Evolutionary conservation across 2,329 filamentous ascomycete genomes (phyloP).

Genomic region (Colletotrichum sp.): DNA sequence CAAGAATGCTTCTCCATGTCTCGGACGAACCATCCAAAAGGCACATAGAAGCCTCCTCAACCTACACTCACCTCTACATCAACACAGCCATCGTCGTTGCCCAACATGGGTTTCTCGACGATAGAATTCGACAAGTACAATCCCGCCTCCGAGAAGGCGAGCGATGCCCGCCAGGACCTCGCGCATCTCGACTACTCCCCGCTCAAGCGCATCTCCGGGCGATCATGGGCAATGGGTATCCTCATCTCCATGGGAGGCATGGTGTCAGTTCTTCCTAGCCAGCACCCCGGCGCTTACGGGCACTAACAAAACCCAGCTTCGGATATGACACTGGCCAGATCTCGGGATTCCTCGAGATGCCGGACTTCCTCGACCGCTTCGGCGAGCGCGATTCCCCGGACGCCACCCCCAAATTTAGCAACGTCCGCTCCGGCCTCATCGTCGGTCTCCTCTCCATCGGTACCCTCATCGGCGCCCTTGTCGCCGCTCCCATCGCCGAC

Average conservation of each 20-base stretch:
- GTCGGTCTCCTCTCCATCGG: constrained; percentile 65
- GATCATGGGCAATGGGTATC: constrained; percentile 40
- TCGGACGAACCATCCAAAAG: constrained; percentile 15
- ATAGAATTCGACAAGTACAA: constrained; percentile 49
- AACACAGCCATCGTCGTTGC: background rate
- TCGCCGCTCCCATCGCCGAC: constrained; percentile 69
- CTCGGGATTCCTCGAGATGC: constrained; percentile 63
- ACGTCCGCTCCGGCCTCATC: constrained; percentile 62
- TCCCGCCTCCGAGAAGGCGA: constrained; percentile 41
- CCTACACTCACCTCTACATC: constrained; percentile 51
- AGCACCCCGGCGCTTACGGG: fast-evolving
- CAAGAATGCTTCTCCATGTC: background rate
- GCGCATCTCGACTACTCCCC: constrained; percentile 50
- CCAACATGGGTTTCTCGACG: constrained; percentile 28
- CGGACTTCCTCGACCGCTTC: constrained; percentile 59
- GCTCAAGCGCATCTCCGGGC: constrained; percentile 41
- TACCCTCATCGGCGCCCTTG: constrained; percentile 64
- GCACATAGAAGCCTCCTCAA: background rate
- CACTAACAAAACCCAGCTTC: constrained; percentile 31
- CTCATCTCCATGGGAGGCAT: constrained; percentile 51
- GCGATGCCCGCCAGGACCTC: constrained; percentile 36
- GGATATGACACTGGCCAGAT: constrained; percentile 60
- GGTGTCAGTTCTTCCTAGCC: constrained; percentile 36
- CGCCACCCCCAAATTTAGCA: constrained; percentile 50
- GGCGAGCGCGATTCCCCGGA: constrained; percentile 41